Evolutionary conservation across 805 yeast genomes (phyloP).

Genomic region (Ogataea wickerhamii): DNA sequence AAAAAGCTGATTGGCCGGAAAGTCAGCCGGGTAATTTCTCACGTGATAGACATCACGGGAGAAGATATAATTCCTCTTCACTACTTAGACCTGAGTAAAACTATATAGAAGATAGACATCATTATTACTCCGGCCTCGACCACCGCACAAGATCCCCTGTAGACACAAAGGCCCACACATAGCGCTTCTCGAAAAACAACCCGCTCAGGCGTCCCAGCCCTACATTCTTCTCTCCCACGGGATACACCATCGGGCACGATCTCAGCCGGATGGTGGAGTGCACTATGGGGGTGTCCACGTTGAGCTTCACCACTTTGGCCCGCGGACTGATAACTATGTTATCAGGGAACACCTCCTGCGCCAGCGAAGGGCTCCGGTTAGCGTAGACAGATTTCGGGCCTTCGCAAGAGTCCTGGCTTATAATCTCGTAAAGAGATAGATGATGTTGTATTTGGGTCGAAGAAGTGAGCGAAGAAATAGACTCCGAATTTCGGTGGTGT

Average conservation of each 20-base stretch:
- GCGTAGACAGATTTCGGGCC: slow-evolving; percentile 5
- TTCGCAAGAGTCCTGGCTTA: slow-evolving; percentile 21
- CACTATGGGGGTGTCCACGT: slow-evolving; percentile 11
- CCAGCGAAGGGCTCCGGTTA: slow-evolving; percentile 1
- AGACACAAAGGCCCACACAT: slow-evolving; percentile 35
- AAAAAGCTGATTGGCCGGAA: slow-evolving; percentile 9
- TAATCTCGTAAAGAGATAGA: slow-evolving; percentile 26
- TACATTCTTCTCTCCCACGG: slow-evolving; percentile 32
- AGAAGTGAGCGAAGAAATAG: slow-evolving; percentile 30
- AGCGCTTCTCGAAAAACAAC: slow-evolving; percentile 28
- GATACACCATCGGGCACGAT: slow-evolving; percentile 30
- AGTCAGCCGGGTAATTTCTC: slow-evolving; percentile 1
- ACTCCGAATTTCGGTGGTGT: slow-evolving; percentile 20
- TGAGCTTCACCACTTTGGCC: slow-evolving; percentile 3
- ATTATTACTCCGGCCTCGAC: slow-evolving; percentile 23
- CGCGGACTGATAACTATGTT: neutral
- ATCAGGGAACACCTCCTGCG: neutral
- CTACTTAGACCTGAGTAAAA: too few relatives aligned
- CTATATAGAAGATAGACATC: too few relatives aligned
- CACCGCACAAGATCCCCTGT: slow-evolving; percentile 40
- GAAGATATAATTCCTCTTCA: neutral
- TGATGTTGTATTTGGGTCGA: slow-evolving; percentile 24
- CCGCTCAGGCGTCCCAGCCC: slow-evolving; percentile 33
- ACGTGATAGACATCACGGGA: slow-evolving; percentile 3
- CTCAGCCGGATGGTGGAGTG: slow-evolving; percentile 25